Percentiles rank a stretch among this genome's conserved stretches.
These are phyloP conservation scores for Mortierella sp. DNA, from an alignment of 371 early-diverging fungal genomes.

Conservation along the genomic window DNA sequence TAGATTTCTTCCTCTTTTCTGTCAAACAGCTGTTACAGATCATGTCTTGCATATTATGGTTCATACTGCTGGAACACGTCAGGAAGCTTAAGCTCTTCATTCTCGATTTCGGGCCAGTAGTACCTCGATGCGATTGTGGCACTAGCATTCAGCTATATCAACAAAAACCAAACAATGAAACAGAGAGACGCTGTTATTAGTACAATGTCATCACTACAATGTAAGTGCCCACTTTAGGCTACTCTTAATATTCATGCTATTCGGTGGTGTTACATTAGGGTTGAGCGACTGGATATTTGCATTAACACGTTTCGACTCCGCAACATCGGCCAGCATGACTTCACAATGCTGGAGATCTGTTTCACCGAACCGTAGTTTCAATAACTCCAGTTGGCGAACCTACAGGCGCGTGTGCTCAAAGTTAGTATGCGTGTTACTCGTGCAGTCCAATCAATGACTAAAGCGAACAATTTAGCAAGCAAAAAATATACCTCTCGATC, in stretches of 20 bases:
- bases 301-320: conserved; percentile 70
- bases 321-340: conserved; percentile 77
- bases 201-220: neutral
- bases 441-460: neutral
- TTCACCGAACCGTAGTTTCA: conserved; percentile 75
- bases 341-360: conserved; percentile 66
- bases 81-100: conserved; percentile 57
- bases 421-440: neutral
- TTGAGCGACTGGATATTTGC: conserved; percentile 49
- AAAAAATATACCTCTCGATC: conserved; percentile 61
- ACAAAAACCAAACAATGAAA: neutral
- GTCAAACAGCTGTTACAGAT: neutral
- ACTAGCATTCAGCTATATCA: conserved; percentile 44
- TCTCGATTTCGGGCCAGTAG: conserved; percentile 66
- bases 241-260: neutral
- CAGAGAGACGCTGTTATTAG: neutral
- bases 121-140: conserved; percentile 65
- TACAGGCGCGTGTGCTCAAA: conserved; percentile 8
- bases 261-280: conserved; percentile 11
- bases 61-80: conserved; percentile 47
- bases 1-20: neutral
- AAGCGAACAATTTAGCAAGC: too few relatives aligned
- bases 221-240: too few relatives aligned
- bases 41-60: neutral
- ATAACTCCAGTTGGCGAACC: conserved; percentile 68